These are phyloP conservation scores for Lactarius hatsudake DNA, from an alignment of 768 basidiomycete genomes.

Conservation along the genomic window DNA sequence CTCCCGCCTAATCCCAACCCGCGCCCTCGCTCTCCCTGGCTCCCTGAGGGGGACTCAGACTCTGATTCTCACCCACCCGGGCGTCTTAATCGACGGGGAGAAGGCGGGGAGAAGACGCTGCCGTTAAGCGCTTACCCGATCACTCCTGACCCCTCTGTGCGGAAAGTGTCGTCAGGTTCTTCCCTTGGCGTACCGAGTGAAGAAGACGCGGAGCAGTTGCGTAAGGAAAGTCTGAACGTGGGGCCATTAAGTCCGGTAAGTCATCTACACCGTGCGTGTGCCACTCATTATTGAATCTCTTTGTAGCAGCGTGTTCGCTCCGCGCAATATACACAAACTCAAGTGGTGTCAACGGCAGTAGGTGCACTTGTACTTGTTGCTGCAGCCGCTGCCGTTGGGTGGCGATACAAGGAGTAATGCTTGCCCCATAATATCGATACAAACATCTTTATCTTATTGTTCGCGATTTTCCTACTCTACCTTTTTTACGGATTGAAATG, in stretches of 20 bases:
- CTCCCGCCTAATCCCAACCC: slow-evolving; percentile 23
- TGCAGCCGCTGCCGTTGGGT: slow-evolving; percentile 28
- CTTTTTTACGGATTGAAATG: slow-evolving; percentile 19
- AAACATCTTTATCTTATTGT: slow-evolving; percentile 23
- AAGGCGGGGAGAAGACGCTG: slow-evolving; percentile 18
- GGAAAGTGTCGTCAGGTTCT: slow-evolving; percentile 27
- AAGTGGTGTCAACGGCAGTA: slow-evolving; percentile 25
- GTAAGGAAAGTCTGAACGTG: slow-evolving; percentile 12
- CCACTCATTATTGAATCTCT: neutral
- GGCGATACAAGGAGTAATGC: slow-evolving; percentile 26
- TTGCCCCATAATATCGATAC: neutral
- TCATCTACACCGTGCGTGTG: neutral
- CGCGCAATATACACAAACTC: slow-evolving; percentile 17
- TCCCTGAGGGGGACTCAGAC: slow-evolving; percentile 26
- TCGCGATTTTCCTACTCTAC: slow-evolving; percentile 14
- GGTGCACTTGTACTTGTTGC: slow-evolving; percentile 27
- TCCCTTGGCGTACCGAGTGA: slow-evolving; percentile 22
- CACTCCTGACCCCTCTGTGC: slow-evolving; percentile 26
- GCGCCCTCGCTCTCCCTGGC: slow-evolving; percentile 27
- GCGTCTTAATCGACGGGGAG: slow-evolving; percentile 19
- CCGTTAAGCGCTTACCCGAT: slow-evolving; percentile 22
- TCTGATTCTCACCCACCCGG: slow-evolving; percentile 25
- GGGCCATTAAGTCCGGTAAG: slow-evolving; percentile 15
- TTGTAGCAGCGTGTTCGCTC: neutral
- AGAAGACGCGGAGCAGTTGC: slow-evolving; percentile 18